phyloP scores from a whole-genome alignment of 345 rosid species.

The Mercurialis annua region DNA sequence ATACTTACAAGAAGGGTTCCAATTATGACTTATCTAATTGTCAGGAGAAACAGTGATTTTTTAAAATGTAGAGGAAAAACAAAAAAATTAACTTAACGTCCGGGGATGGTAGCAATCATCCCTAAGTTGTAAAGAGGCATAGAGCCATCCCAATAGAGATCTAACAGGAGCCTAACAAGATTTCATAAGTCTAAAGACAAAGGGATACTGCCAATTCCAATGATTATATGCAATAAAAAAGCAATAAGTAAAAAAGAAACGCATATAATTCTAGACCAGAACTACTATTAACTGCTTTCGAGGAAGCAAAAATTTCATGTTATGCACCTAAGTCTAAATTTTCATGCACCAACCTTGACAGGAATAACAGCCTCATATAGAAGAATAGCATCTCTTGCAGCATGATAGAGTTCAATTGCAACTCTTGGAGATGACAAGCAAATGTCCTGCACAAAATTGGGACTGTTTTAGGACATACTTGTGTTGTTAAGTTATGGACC shows the following conservation, averaged over 20 bases:
- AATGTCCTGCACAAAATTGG: constrained; percentile 55
- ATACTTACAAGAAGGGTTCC: too few relatives aligned
- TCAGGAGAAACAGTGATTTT: constrained; percentile 4
- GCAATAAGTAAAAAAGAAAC: too few relatives aligned
- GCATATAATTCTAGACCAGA: too few relatives aligned
- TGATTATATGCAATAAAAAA: too few relatives aligned
- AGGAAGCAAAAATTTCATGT: constrained; percentile 1
- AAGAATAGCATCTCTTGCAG: constrained; percentile 82
- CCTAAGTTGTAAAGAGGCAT: not conserved
- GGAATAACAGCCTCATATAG: constrained; percentile 91
- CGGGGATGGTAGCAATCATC: too few relatives aligned
- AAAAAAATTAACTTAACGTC: too few relatives aligned
- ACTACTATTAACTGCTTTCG: too few relatives aligned
- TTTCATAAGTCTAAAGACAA: not conserved
- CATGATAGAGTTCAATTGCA: constrained; percentile 75
- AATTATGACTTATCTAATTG: too few relatives aligned
- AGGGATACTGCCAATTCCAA: too few relatives aligned
- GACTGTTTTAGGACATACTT: not conserved
- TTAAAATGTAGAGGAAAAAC: not conserved
- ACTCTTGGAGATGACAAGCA: constrained; percentile 84
- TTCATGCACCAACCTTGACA: constrained; percentile 70
- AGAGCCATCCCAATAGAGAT: not conserved
- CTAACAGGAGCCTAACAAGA: not conserved
- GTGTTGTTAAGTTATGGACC: not conserved
- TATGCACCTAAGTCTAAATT: constrained; percentile 7